These are phyloP conservation scores for Aspergillus costaricaensis DNA, from an alignment of 2,329 filamentous ascomycete genomes.

Conservation along the genomic window DNA sequence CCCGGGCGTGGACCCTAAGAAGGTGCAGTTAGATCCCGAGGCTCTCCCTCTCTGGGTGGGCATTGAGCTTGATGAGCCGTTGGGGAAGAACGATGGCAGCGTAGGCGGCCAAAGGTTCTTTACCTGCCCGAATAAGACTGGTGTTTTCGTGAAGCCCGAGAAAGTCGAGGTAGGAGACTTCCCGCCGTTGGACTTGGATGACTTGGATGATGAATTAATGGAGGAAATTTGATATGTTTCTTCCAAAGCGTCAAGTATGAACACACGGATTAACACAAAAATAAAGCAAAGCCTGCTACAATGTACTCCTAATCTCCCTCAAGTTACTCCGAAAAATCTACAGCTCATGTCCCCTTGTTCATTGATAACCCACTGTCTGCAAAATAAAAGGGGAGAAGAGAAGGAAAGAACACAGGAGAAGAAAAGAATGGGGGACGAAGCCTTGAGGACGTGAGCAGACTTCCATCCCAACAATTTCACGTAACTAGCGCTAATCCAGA, in stretches of 20 bases:
- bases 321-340: slow-evolving; percentile 2
- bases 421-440: background rate
- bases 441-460: background rate
- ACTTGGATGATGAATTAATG: slow-evolving; percentile 58
- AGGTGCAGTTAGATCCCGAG: slow-evolving; percentile 19
- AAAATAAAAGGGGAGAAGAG: background rate
- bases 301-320: background rate
- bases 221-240: slow-evolving; percentile 50
- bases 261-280: background rate
- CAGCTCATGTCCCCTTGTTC: background rate
- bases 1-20: slow-evolving; percentile 29
- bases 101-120: slow-evolving; percentile 58
- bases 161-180: slow-evolving; percentile 65
- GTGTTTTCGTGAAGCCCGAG: slow-evolving; percentile 64
- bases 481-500: slow-evolving; percentile 7
- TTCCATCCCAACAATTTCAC: slow-evolving; percentile 4
- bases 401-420: background rate
- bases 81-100: slow-evolving; percentile 65
- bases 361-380: background rate
- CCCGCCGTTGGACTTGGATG: slow-evolving; percentile 51
- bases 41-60: slow-evolving; percentile 56
- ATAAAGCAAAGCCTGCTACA: background rate
- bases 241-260: background rate
- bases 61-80: slow-evolving; percentile 63
- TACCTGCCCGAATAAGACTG: slow-evolving; percentile 53